Base-by-base conservation (phyloP, 2,329 filamentous ascomycete genomes). In the Ophiocordyceps camponoti-leonardi region DNA sequence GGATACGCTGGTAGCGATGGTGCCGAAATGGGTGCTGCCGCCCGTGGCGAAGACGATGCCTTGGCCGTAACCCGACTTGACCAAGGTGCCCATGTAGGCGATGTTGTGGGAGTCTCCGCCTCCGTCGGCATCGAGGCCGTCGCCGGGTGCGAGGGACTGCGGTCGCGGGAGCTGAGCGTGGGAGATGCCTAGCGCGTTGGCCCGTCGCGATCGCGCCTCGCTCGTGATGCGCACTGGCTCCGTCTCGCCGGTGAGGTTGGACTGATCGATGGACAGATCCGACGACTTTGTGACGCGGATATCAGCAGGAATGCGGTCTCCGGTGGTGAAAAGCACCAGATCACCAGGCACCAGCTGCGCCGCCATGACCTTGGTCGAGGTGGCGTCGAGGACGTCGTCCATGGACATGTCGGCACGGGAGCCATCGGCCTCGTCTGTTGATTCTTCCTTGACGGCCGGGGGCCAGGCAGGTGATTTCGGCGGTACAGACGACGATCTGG, bases 41-140 rank as follows among this genome's bases (percentile, higher is more conserved):
- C 93, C 93, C 7, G 92, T 98, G 10, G 88, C 87, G 60, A 95
- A 93, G n/a, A 98, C 92, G 52, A 98, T 81, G 41, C 92, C 92
- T 61, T 94, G 88, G 0, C 92, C 92, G 56, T 98, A 83, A 12
- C 92, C 92, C 33, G 90, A 95, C 52, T 90, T 86, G 31, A 98
- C 87, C 51, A 98, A 64, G 3, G 92, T 98, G 26, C 92, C 92
- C 88, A 98, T 96, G 61, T 95, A 96, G 2, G 88, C 92, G 59
- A 98, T 88, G 56, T 98, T 96, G 55, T 83, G 84, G 54, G 81
- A 77, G 45, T 83, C 81, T 49, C 83, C 84, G 44, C 83, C 66
- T 11, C 19, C 26, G 4, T 54, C 49, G 43, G 77, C 72, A 41
- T 84, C 74, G 52, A 83, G 80, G 26, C 76, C 49, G 71, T 77